A percentile compares a stretch with the other conserved stretches of the same genome.
Conservation (phyloP, 116 monocot genomes). For the Papilionanthe hybrid region DNA sequence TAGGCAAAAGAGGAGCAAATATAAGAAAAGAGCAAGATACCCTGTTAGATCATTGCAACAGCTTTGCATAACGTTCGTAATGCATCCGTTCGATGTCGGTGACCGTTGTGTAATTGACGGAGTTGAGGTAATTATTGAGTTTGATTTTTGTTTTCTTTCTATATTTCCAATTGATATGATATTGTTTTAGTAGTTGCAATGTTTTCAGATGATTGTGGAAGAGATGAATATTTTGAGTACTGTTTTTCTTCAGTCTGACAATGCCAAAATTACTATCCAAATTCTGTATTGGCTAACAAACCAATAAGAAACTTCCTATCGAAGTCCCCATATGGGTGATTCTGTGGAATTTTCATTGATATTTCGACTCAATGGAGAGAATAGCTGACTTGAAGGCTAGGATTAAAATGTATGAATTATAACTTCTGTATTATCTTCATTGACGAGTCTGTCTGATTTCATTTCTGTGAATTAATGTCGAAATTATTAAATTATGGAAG, state of each 20-base stretch:
- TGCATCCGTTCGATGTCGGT: constrained; percentile 94
- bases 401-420: constrained; percentile 57
- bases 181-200: not conserved
- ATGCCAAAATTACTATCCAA: constrained; percentile 97
- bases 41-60: too few species aligned
- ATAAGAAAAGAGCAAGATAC: too few species aligned
- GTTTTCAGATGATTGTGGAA: constrained; percentile 81
- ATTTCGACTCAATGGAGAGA: constrained; percentile 69
- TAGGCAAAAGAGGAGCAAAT: too few species aligned
- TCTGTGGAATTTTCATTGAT: constrained; percentile 64
- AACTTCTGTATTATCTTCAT: not conserved
- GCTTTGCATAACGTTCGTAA: constrained; percentile 30
- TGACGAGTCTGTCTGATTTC: too few species aligned
- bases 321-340: constrained; percentile 94
- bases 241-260: constrained; percentile 79
- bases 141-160: not conserved
- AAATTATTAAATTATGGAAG: too few species aligned
- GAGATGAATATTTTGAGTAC: constrained; percentile 98
- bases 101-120: constrained; percentile 87
- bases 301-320: constrained; percentile 95
- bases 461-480: too few species aligned
- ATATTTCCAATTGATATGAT: not conserved
- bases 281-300: constrained; percentile 70
- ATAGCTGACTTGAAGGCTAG: constrained; percentile 64
- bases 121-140: constrained; percentile 47